Evolutionary conservation across 2,329 filamentous ascomycete genomes (phyloP), one percentile per base, ranked within the genome.

Genomic region (Phoma sp.): DNA sequence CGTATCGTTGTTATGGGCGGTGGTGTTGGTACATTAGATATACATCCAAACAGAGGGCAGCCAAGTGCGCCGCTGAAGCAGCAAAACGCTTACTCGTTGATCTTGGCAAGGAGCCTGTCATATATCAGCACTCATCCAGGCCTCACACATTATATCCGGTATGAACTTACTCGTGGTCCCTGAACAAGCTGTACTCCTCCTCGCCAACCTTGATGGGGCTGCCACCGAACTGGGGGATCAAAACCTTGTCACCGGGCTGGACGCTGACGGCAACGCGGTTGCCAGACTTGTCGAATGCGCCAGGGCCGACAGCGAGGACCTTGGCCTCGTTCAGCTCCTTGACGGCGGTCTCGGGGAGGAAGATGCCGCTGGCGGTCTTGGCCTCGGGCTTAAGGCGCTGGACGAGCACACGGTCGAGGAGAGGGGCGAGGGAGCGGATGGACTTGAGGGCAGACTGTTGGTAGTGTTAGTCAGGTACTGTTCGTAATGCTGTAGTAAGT

Each of bases 311-410:
- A 60, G 95, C 95, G 58, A 99, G 83, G 51, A 99, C 95, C 80
- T 91, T 93, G 71, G 91, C 95, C 84, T 98, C 93, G 80, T 97
- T 98, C 76, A 98, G 86, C 79, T 99, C 95, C 86, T 99, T 96
- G 75, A 98, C 91, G 72, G 89, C 90, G 59, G 89, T 93, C 83
- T 99, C 95, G 68, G 95, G 95, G 64, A 99, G 90, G 85, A 96
- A 97, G 84, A 99, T 96, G 72, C 95, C 95, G 73, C 88, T 88
- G 69, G 95, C 92, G 44, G 95, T 99, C 86, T 97, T 97, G 75
- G 92, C 79, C 81, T 98, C 93, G 72, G 93, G 90, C 84, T 98
- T 98, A 82, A 97, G 81, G 80, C 95, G 91, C 87, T 99, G 95
- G 68, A 99, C 91, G 63, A 99, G 89, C 69, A 99, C 92, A 71